A percentile compares a stretch with the other conserved stretches of the same genome.
Evolutionary conservation across 108 stramenopile genomes (phyloP).

Genomic region (Hondaea fermentalgiana): DNA sequence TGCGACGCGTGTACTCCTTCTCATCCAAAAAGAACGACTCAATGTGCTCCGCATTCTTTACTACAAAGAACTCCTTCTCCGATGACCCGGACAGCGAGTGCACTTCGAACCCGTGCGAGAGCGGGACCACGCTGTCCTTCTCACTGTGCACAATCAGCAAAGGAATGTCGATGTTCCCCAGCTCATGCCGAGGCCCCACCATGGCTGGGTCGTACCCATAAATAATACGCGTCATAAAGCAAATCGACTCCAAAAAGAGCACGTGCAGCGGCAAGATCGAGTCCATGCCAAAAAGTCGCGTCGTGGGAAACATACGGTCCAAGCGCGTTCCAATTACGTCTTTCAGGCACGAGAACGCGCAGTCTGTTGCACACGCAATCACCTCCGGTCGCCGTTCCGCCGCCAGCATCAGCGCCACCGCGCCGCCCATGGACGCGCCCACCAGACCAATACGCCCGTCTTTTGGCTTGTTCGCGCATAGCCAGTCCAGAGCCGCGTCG

Average conservation of each 20-base stretch:
- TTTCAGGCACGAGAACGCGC: neutral
- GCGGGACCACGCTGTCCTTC: neutral
- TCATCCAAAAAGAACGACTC: neutral
- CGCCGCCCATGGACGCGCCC: conserved; percentile 13
- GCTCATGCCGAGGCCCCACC: neutral
- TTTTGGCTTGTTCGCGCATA: neutral
- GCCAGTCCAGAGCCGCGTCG: conserved; percentile 10
- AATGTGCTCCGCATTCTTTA: conserved; percentile 4
- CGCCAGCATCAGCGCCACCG: neutral
- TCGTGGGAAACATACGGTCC: neutral
- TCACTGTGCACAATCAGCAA: conserved; percentile 8
- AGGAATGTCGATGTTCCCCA: neutral
- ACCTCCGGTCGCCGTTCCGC: conserved; percentile 3
- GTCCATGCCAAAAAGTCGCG: neutral
- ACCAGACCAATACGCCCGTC: neutral
- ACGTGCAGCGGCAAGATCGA: neutral
- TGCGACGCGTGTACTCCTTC: conserved; percentile 4
- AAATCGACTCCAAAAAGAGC: neutral
- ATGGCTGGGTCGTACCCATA: neutral
- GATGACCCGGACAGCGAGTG: neutral
- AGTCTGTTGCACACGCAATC: conserved; percentile 3
- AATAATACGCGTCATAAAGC: neutral
- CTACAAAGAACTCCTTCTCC: neutral
- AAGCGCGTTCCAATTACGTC: neutral
- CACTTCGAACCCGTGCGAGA: conserved; percentile 1